Evolutionary conservation across 345 rosid genomes (phyloP).

Genomic region (Aethionema arabicum): DNA sequence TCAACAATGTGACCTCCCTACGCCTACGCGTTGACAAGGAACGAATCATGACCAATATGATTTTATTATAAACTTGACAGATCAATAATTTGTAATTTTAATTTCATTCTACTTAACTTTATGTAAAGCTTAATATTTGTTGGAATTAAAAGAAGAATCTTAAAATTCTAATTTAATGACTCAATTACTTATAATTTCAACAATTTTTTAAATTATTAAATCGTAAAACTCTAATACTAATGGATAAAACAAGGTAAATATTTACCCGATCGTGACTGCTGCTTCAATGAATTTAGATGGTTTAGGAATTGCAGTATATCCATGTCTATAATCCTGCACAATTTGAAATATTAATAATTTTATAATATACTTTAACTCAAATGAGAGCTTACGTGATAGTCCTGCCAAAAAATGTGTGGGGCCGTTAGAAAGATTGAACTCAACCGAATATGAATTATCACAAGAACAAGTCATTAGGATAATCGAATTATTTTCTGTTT

Average conservation of each 20-base stretch:
- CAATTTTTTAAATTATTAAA: too few relatives aligned
- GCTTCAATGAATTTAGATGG: slow-evolving; percentile 54
- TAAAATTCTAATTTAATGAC: background rate
- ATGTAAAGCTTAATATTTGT: too few relatives aligned
- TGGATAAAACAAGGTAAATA: background rate
- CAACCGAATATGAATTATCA: too few relatives aligned
- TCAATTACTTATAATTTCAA: too few relatives aligned
- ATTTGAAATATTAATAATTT: background rate
- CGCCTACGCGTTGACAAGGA: slow-evolving; percentile 17
- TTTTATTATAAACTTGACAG: too few relatives aligned
- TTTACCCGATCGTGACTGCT: slow-evolving; percentile 63
- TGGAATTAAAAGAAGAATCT: background rate
- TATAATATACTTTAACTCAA: background rate
- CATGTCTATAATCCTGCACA: slow-evolving; percentile 68
- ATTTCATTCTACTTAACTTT: background rate
- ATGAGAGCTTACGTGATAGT: background rate
- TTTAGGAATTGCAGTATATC: slow-evolving; percentile 65
- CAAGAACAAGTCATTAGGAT: slow-evolving; percentile 10
- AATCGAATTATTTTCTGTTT: background rate
- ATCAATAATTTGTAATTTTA: slow-evolving; percentile 25
- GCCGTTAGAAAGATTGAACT: too few relatives aligned
- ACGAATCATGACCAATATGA: slow-evolving; percentile 27
- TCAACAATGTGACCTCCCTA: slow-evolving; percentile 21
- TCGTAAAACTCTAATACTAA: too few relatives aligned
- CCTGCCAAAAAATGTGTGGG: too few relatives aligned